Evolutionary conservation across 2,329 filamentous ascomycete genomes (phyloP), one percentile per base, ranked within the genome.

Genomic region (Epichloe sibirici): DNA sequence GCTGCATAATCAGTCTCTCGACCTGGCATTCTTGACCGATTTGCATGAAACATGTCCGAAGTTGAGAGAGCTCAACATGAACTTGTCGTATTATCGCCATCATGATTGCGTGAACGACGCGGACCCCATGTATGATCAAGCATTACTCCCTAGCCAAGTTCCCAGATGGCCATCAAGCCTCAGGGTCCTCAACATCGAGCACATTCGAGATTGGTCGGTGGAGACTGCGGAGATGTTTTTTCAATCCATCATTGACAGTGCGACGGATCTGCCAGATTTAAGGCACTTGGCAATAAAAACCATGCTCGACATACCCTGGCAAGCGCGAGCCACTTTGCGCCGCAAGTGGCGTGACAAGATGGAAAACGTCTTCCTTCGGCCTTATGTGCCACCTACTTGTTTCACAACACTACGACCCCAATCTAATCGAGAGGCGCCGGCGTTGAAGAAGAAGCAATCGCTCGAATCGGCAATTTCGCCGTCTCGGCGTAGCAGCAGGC

Each of bases 281-380:
- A 83, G 89, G 8, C 74, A 77, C 44, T 71, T 96, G 11, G 75
- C 79, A 1, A 78, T 96, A 58, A 87, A 85, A 61, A 83, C 85
- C 1, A 91, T 89, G 66, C 73, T 96, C 47, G 82, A 90, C 61
- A 78, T 82, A 45, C 83, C 86, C 11, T 95, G 90, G 88, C 83
- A 89, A 56, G 81, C 89, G 62, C 81, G 91, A 43, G 86, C 86
- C 17, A 77, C 77, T n/a, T 84, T 96, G 61, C 80, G 90, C 40
- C 81, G 85, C 58, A 79, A 81, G 57, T 95, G 90, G 88, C 82
- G 82, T 48, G 74, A 78, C n/a, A 82, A 76, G 56, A 71, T 96
- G 49, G 77, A 82, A 52, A 74, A 72, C 12, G 76, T 89, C 3
- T 90, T 88, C 60, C 74, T 82, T 48, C 73, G 80, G 15, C 69